Evolutionary conservation across 1,284 basidiomycete genomes (phyloP).

Genomic region (Tylopilus orsonianus): DNA sequence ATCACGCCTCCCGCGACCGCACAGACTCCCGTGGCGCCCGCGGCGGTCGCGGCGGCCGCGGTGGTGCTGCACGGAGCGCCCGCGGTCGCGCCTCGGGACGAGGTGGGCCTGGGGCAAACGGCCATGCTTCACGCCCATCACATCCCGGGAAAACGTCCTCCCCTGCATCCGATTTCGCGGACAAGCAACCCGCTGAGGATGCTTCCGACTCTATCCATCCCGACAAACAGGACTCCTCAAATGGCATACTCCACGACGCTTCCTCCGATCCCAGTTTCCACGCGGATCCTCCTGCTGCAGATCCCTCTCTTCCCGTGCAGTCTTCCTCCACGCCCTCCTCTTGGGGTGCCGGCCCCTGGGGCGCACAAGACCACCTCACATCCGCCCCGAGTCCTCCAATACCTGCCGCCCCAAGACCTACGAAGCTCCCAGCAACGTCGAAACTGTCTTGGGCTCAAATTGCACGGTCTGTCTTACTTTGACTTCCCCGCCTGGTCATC

Average conservation of each 20-base stretch:
- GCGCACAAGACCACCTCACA: slow-evolving; percentile 29
- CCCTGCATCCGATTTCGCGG: slow-evolving; percentile 20
- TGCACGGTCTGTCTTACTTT: slow-evolving; percentile 52
- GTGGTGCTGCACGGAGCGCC: slow-evolving; percentile 57
- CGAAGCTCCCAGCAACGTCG: slow-evolving; percentile 65
- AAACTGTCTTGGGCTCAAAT: slow-evolving; percentile 82
- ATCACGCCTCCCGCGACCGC: slow-evolving; percentile 42
- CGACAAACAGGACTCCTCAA: slow-evolving; percentile 23
- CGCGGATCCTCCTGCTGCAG: slow-evolving; percentile 15
- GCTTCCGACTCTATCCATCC: slow-evolving; percentile 11
- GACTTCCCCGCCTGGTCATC: not conserved
- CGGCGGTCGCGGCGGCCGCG: slow-evolving; percentile 65
- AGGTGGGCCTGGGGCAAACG: slow-evolving; percentile 36
- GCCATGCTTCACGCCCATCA: slow-evolving; percentile 28
- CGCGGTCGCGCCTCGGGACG: slow-evolving; percentile 57
- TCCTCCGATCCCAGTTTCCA: slow-evolving; percentile 9
- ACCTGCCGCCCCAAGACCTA: slow-evolving; percentile 28
- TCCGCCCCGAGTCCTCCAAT: slow-evolving; percentile 22
- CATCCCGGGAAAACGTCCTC: slow-evolving; percentile 27
- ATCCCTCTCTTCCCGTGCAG: slow-evolving; percentile 8
- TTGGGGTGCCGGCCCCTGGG: slow-evolving; percentile 27
- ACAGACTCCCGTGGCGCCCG: slow-evolving; percentile 63
- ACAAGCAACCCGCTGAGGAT: slow-evolving; percentile 23
- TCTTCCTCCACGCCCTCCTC: slow-evolving; percentile 20
- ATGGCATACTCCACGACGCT: slow-evolving; percentile 21